Evolutionary conservation across 176 grass and related monocot species (phyloP).

Genomic region (Calamus simplicifolius): DNA sequence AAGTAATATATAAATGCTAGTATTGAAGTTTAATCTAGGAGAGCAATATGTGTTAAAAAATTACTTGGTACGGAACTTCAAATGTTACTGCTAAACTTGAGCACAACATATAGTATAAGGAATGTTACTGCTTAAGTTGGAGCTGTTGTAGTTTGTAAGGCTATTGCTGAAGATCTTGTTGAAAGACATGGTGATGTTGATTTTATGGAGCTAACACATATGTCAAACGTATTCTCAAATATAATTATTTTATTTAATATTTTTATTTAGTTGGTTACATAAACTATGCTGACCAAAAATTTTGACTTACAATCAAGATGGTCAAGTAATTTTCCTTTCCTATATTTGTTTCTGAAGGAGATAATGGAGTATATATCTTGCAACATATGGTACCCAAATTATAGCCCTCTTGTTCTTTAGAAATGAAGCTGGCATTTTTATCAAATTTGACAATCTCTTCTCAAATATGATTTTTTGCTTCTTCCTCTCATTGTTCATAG

Average conservation of each 20-base stretch:
- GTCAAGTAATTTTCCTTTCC: slow-evolving; percentile 4
- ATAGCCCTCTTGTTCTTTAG: too few species aligned
- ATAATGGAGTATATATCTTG: too few species aligned
- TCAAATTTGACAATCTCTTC: too few species aligned
- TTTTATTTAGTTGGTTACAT: neutral
- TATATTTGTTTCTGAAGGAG: slow-evolving; percentile 56
- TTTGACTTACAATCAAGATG: neutral
- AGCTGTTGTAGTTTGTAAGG: slow-evolving; percentile 52
- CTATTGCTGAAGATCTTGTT: slow-evolving; percentile 71
- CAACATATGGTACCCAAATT: too few species aligned
- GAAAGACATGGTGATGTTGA: slow-evolving; percentile 54
- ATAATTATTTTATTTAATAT: neutral
- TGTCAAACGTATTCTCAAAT: slow-evolving; percentile 55
- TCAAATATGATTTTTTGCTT: too few species aligned
- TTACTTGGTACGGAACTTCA: too few species aligned
- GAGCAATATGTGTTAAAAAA: too few species aligned
- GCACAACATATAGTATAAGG: slow-evolving; percentile 57
- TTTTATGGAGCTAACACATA: slow-evolving; percentile 47
- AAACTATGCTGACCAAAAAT: neutral
- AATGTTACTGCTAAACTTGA: too few species aligned
- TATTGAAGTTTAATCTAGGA: too few species aligned
- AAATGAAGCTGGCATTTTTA: slow-evolving; percentile 30
- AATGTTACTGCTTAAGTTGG: slow-evolving; percentile 77
- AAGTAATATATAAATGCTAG: too few species aligned
- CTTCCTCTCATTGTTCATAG: too few species aligned